Percentiles rank a stretch among this genome's conserved stretches.
These are phyloP conservation scores for Rostrohypoxylon terebratum DNA, from an alignment of 495 filamentous ascomycete species.

Conservation along the genomic window DNA sequence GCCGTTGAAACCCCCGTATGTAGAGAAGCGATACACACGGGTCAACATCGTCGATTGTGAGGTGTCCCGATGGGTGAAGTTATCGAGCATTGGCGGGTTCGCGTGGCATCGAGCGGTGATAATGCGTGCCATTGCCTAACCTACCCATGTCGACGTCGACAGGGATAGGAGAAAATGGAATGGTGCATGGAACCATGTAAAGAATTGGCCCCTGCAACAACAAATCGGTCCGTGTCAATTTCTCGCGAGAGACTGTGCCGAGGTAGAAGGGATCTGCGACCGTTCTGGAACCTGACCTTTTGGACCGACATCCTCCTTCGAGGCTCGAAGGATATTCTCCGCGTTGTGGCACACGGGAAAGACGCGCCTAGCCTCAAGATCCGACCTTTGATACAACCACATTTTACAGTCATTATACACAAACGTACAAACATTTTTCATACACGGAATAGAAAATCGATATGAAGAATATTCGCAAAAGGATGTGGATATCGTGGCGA, in stretches of 20 bases:
- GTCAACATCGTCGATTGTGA: conserved; percentile 3
- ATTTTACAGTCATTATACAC: conserved; percentile 5
- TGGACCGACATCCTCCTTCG: conserved; percentile 26
- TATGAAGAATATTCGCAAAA: conserved; percentile 21
- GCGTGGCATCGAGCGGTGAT: conserved; percentile 43
- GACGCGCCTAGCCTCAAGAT: conserved; percentile 38
- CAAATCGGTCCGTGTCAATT: conserved; percentile 33
- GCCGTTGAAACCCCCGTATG: conserved; percentile 6
- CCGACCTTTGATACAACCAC: conserved; percentile 19
- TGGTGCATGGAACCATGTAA: conserved; percentile 43
- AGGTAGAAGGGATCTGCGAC: conserved; percentile 37
- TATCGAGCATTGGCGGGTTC: conserved; percentile 29
- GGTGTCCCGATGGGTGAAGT: conserved; percentile 17
- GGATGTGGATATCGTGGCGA: conserved; percentile 31
- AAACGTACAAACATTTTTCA: background rate
- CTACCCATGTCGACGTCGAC: conserved; percentile 38
- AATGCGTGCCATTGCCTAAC: conserved; percentile 31
- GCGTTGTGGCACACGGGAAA: conserved; percentile 13
- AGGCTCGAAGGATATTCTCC: conserved; percentile 25
- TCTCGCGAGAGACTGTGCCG: conserved; percentile 32
- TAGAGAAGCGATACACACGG: conserved; percentile 5
- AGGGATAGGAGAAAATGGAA: conserved; percentile 46
- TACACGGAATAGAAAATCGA: background rate
- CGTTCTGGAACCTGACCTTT: conserved; percentile 42
- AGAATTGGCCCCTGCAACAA: conserved; percentile 34